phyloP scores from a whole-genome alignment of 495 filamentous ascomycete genomes.

The Penicillium canescens region DNA sequence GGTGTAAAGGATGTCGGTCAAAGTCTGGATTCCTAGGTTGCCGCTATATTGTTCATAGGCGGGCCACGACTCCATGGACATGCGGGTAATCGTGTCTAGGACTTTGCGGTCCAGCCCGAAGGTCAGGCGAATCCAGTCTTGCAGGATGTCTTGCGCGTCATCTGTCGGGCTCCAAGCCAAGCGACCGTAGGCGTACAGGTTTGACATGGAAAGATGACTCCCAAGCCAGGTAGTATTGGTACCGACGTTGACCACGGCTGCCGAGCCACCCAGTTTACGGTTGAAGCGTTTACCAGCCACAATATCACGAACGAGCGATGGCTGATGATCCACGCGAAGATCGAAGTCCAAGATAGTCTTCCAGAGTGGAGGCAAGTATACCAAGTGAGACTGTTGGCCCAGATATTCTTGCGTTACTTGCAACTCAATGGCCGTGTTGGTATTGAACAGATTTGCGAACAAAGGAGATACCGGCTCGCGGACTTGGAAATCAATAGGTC shows the following conservation, averaged over 20 bases:
- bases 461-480: conserved; percentile 69
- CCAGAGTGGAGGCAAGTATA: conserved; percentile 69
- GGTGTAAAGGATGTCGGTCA: conserved; percentile 65
- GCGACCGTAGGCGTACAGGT: conserved; percentile 69
- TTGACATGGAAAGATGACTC: conserved; percentile 68
- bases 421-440: conserved; percentile 62
- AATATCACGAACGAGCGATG: conserved; percentile 56
- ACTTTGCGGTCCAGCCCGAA: conserved; percentile 56
- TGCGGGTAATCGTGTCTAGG: conserved; percentile 56
- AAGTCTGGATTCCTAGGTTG: conserved; percentile 69
- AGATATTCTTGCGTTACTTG: conserved; percentile 71
- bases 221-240: conserved; percentile 68
- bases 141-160: conserved; percentile 48
- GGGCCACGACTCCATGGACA: conserved; percentile 70
- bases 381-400: conserved; percentile 68
- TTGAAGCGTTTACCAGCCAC: conserved; percentile 60
- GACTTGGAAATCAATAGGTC: conserved; percentile 76
- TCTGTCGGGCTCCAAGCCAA: conserved; percentile 61
- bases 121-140: conserved; percentile 68
- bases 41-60: conserved; percentile 72
- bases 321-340: conserved; percentile 56
- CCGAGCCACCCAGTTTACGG: conserved; percentile 58
- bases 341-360: conserved; percentile 67
- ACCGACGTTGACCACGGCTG: conserved; percentile 70
- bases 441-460: conserved; percentile 62